phyloP scores from a whole-genome alignment of 2,329 filamentous ascomycete genomes.

The Clarireedia homoeocarpa region DNA sequence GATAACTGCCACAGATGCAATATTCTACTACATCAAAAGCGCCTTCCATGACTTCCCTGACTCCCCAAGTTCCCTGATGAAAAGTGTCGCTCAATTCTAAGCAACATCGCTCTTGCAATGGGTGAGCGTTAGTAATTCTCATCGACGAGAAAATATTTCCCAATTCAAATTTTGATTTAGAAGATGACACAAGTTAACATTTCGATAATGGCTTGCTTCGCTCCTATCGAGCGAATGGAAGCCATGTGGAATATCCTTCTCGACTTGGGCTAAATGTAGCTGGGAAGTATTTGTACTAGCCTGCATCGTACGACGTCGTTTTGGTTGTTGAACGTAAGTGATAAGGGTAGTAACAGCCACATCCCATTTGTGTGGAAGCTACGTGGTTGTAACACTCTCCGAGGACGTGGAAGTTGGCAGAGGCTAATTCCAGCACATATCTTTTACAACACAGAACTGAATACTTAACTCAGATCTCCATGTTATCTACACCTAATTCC shows the following conservation, averaged over 20 bases:
- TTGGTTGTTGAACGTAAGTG: not conserved
- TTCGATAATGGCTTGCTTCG: slow-evolving; percentile 31
- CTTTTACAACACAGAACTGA: too few relatives aligned
- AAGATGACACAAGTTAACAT: slow-evolving; percentile 31
- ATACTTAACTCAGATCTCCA: too few relatives aligned
- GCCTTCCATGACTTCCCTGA: slow-evolving; percentile 35
- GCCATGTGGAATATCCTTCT: not conserved
- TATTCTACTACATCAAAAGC: slow-evolving; percentile 32
- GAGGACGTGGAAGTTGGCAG: too few relatives aligned
- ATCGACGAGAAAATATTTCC: slow-evolving; percentile 37
- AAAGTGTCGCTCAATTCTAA: slow-evolving; percentile 10
- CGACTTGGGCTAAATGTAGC: not conserved
- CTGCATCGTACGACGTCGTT: not conserved
- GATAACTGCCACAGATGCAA: not conserved
- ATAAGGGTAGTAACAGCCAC: not conserved
- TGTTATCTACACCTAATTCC: too few relatives aligned
- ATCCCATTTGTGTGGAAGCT: too few relatives aligned
- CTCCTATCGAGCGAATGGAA: slow-evolving; percentile 30
- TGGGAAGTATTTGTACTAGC: not conserved
- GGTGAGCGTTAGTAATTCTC: slow-evolving; percentile 25
- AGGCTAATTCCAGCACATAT: too few relatives aligned
- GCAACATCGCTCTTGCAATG: not conserved
- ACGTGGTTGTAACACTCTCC: too few relatives aligned
- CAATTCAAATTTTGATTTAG: slow-evolving; percentile 27
- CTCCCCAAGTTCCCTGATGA: slow-evolving; percentile 34